Base-by-base conservation (phyloP, 805 yeast genomes). In the Maudiozyma bulderi region DNA sequence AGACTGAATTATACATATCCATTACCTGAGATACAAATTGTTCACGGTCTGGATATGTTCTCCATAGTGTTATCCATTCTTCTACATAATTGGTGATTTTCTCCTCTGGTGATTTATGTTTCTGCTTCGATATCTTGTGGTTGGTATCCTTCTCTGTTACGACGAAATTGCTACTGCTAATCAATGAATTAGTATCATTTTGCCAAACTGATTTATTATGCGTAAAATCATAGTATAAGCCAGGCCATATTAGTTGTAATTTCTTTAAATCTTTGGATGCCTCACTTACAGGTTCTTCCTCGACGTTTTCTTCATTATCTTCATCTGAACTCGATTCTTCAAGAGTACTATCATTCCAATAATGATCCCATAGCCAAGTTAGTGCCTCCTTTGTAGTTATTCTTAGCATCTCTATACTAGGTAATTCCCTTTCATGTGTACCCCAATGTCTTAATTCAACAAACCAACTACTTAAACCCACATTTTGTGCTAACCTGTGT, bases 361-460 rank as follows among this genome's bases (percentile, higher is more conserved):
- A 91, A 57, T 83, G 73, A 3, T 70, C 74, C 63, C 74, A 74
- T 2, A 91, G 67, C 97, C 98, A 93, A 6, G 66, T 69, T 44
- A 91, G 63, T 0, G 95, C 95, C 45, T 76, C 69, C 5, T 65
- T 59, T 1, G 80, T 67, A 11, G 82, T 76, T n/a, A 70, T 60
- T 38, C 95, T 71, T n/a, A 90, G 70, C 66, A 85, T 73, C 40
- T 76, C 80, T 40, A 87, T 57, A 33, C 84, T 73, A 1, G 97
- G 96, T 29, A 93, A 65, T 28, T 65, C 67, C 14, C 72, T 70
- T 57, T 91, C 98, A 64, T 93, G 99, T 0, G 99, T 91, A 5
- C 95, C 90, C 57, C 79, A 77, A 64, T 93, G 98, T 49, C 99
- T 73, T 32, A 88, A 61, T 59, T 93, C 99, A 0, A 93, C 99